Base-by-base conservation (phyloP, 2,329 filamentous ascomycete species). In the Colletotrichum sp. region DNA sequence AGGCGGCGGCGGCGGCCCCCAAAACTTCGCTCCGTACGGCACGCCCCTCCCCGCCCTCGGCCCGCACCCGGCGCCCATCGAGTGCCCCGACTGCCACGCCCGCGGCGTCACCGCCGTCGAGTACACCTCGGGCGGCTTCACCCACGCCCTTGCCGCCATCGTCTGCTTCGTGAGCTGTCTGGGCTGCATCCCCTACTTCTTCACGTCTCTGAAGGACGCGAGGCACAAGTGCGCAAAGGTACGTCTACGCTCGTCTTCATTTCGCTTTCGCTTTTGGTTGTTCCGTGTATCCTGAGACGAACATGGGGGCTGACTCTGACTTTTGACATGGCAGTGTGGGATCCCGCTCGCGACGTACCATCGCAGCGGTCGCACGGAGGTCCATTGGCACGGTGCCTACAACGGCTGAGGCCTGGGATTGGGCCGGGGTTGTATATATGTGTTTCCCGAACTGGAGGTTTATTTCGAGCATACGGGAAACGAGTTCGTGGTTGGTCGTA, bases 291-390 rank as follows among this genome's bases (percentile, higher is more conserved):
- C 3, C n/a, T 19, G 13, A 64, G 36, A 44, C 32, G 34, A 34
- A 1, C n/a, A 16, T 22, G 60, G 34, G 34, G 61, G 34, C 39
- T 67, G 27, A 65, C 32, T 39, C 30, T 63, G n/a, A 36, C 32
- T 25, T 25, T 8, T 22, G 9, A 52, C n/a, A 52, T 44, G 19
- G 22, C 27, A 80, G 78, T 80, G 79, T 39, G 76, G 77, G 3
- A 76, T 79, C n/a, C 74, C 78, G 28, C 77, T 80, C 15, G 79
- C 79, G 7, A 78, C 77, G n/a, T 80, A 80, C 59, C 79, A 80
- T 44, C 78, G 79, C 9, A 80, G 79, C 30, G 79, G 79, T 28
- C 75, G 78, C 30, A 80, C 79, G 15, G 79, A 80, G 60, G 76
- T 79, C 8, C 77, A 80, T 25, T 77, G 78, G 55, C 79, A 77